phyloP scores from a whole-genome alignment of 1,284 basidiomycete genomes.

The Cystobasidium slooffiae region DNA sequence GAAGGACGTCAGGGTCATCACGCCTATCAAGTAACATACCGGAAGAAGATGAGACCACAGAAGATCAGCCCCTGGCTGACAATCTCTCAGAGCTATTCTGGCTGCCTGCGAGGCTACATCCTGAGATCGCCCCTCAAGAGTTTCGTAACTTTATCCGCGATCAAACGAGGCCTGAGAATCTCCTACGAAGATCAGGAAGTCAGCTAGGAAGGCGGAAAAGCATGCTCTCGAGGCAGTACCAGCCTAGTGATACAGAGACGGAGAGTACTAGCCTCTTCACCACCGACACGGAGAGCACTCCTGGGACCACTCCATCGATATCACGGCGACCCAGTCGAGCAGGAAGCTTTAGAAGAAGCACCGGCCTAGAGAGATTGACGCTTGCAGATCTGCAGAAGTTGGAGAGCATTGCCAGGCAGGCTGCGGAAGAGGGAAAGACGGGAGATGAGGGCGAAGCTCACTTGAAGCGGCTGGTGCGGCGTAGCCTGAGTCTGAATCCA shows the following conservation, averaged over 20 bases:
- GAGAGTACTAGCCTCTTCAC: slow-evolving; percentile 63
- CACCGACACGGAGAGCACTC: slow-evolving; percentile 82
- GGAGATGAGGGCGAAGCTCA: slow-evolving; percentile 74
- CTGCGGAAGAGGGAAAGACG: slow-evolving; percentile 59
- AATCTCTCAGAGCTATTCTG: slow-evolving; percentile 73
- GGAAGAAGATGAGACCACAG: slow-evolving; percentile 14
- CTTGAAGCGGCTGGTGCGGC: slow-evolving; percentile 74
- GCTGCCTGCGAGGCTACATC: slow-evolving; percentile 94
- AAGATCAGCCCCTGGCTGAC: slow-evolving; percentile 29
- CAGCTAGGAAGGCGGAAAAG: slow-evolving; percentile 51
- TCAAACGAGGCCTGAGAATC: slow-evolving; percentile 66
- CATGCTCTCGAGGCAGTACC: slow-evolving; percentile 53
- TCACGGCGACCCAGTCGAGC: slow-evolving; percentile 57
- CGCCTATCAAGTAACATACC: not conserved
- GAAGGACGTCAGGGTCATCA: not conserved
- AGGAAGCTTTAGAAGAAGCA: slow-evolving; percentile 67
- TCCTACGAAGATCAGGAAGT: slow-evolving; percentile 50
- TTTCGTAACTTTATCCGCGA: slow-evolving; percentile 94
- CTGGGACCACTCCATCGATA: slow-evolving; percentile 64
- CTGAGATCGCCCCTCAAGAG: slow-evolving; percentile 94
- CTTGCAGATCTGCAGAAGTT: slow-evolving; percentile 89
- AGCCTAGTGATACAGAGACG: slow-evolving; percentile 45
- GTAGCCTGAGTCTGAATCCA: slow-evolving; percentile 85
- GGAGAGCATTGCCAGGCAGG: slow-evolving; percentile 88
- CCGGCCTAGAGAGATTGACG: slow-evolving; percentile 68